Conservation (phyloP, 306 rosid genomes). For the Cucurbita ficifolia region DNA sequence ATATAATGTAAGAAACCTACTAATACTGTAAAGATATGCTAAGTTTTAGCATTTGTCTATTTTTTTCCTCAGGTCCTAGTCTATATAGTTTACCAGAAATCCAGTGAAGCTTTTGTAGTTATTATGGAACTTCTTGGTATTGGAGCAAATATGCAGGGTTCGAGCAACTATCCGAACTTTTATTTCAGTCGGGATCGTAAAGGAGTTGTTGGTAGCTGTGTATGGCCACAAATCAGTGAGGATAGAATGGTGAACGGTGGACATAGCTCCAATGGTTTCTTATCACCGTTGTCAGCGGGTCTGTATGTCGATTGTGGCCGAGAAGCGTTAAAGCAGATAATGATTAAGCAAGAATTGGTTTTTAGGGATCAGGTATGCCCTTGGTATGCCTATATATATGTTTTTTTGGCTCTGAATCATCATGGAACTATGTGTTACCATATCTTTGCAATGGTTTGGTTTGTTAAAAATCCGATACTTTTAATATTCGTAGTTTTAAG, state of each 20-base stretch:
- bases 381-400: background rate
- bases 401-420: background rate
- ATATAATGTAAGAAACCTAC: background rate
- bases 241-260: background rate
- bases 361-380: constrained; percentile 13
- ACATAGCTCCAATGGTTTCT: background rate
- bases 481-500: background rate
- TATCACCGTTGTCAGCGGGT: constrained; percentile 1
- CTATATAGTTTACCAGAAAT: background rate
- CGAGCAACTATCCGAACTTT: background rate
- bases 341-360: constrained; percentile 2
- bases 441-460: background rate
- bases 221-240: background rate
- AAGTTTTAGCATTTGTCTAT: background rate
- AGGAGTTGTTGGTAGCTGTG: background rate
- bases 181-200: background rate
- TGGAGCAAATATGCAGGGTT: constrained; percentile 7
- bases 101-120: background rate
- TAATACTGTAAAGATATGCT: background rate
- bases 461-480: background rate
- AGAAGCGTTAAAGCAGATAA: constrained; percentile 8
- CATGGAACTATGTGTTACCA: background rate
- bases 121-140: constrained; percentile 10
- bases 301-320: background rate
- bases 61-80: background rate